These are phyloP conservation scores for Tricholoma saponaceum DNA, from an alignment of 768 basidiomycete genomes.

Conservation along the genomic window DNA sequence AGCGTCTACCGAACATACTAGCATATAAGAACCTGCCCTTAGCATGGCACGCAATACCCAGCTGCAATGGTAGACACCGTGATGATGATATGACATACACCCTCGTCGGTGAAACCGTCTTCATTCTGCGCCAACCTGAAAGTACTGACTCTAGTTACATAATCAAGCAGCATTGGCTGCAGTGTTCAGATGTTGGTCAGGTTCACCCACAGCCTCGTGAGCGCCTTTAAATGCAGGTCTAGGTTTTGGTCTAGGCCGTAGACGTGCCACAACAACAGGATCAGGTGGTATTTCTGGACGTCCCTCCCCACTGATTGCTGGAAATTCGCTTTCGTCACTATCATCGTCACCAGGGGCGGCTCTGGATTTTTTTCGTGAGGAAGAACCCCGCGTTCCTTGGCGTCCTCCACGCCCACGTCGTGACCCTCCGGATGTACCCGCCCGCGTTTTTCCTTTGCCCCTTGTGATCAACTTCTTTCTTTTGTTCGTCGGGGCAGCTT, in stretches of 20 bases:
- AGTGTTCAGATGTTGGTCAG: background rate
- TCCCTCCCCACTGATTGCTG: background rate
- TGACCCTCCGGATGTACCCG: conserved; percentile 5
- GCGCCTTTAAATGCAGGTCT: conserved; percentile 7
- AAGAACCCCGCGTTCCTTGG: conserved; percentile 1
- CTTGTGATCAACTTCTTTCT: conserved; percentile 18
- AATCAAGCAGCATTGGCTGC: background rate
- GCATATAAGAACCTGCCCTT: background rate
- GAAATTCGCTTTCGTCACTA: conserved; percentile 1
- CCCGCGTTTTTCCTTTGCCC: conserved; percentile 10
- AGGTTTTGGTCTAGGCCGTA: conserved; percentile 31
- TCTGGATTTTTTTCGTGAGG: conserved; percentile 10
- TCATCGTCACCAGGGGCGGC: conserved; percentile 2
- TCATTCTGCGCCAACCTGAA: background rate
- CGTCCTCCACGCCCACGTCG: conserved; percentile 8
- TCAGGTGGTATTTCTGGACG: conserved; percentile 14
- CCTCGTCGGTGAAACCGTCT: background rate
- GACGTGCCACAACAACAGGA: conserved; percentile 17
- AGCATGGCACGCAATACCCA: background rate
- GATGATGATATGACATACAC: background rate
- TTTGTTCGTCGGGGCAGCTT: conserved; percentile 21
- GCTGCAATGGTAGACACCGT: background rate
- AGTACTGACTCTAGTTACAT: background rate
- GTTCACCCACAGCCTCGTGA: background rate
- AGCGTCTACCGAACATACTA: background rate